Evolutionary conservation across 2,329 filamentous ascomycete species (phyloP), one percentile per base, ranked within the genome.

Genomic region (Trichophaea hybrida): DNA sequence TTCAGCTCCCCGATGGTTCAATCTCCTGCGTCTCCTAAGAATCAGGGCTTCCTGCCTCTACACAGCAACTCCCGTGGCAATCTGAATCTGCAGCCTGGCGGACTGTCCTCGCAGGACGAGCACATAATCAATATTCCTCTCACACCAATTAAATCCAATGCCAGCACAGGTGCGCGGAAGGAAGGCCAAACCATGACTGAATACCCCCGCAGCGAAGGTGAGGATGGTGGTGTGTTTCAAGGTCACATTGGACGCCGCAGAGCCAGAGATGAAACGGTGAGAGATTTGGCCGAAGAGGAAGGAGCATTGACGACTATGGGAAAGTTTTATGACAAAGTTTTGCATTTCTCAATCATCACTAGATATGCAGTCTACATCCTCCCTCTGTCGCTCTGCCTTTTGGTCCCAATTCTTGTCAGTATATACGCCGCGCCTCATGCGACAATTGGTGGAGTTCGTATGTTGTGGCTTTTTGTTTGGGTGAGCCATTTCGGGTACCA

Each of bases 311-410:
- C 82, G 66, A 78, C 78, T 61, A 80, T 87, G 75, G 84, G 84
- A 49, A 76, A 76, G 61, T 69, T 86, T 38, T 84, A 86, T 72
- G 76, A 77, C 68, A 83, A 79, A 70, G 76, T 87, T 63, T 73
- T 85, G 61, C 74, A 76, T 66, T 82, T 82, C 68, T 83, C 80
- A 6, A 75, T 82, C 63, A 68, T 85, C 62, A 83, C 80, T 3
- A 76, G 83, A 51, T 86, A 86, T 69, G 73, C 85, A 52, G 75
- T 86, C 64, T 86, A 86, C 68, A 77, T 86, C 63, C 72, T 83
- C 31, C 84, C 84, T 4, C 73, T 86, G 34, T 81, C 77, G 50
- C 61, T 83, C 13, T 68, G 84, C 32, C 75, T 87, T 55, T 81
- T 81, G 6, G 69, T 82, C 5, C 83, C 83, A 10, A 74, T 86